Evolutionary conservation across 768 basidiomycete species (phyloP).

Genomic region (Mycena albidolilacea): DNA sequence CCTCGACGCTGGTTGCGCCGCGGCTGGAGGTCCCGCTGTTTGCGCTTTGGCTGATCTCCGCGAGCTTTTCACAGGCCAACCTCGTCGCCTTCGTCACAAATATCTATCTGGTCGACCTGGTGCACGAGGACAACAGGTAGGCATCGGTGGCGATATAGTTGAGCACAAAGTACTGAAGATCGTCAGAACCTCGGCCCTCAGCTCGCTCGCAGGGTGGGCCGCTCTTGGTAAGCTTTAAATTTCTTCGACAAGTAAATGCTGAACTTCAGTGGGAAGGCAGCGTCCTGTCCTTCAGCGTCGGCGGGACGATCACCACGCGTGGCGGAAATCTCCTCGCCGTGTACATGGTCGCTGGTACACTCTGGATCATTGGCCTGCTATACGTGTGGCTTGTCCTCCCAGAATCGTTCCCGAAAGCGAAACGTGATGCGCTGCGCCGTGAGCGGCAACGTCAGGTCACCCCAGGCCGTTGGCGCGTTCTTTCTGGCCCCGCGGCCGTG

Average conservation of each 20-base stretch:
- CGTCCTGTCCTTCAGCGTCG: constrained; percentile 45
- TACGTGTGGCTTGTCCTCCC: constrained; percentile 46
- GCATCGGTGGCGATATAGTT: background rate
- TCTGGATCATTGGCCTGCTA: constrained; percentile 40
- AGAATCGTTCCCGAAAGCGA: constrained; percentile 48
- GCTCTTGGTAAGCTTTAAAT: constrained; percentile 41
- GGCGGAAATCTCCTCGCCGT: constrained; percentile 44
- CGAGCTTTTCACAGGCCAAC: constrained; percentile 29
- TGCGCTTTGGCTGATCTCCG: constrained; percentile 38
- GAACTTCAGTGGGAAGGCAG: constrained; percentile 36
- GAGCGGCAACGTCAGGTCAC: constrained; percentile 9
- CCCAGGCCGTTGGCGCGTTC: constrained; percentile 2
- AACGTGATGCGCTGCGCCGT: constrained; percentile 38
- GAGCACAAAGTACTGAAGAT: background rate
- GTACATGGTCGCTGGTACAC: constrained; percentile 36
- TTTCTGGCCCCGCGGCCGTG: constrained; percentile 9
- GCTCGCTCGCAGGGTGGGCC: constrained; percentile 47
- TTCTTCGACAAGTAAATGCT: background rate
- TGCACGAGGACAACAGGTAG: constrained; percentile 46
- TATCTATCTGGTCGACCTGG: constrained; percentile 48
- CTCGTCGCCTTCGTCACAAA: constrained; percentile 42
- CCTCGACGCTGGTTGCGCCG: constrained; percentile 11
- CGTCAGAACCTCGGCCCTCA: constrained; percentile 46
- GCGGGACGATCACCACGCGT: constrained; percentile 48
- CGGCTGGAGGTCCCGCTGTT: constrained; percentile 36